Evolutionary conservation across 306 rosid species (phyloP), one percentile per base, ranked within the genome.

Genomic region (Psophocarpus tetragonolobus): DNA sequence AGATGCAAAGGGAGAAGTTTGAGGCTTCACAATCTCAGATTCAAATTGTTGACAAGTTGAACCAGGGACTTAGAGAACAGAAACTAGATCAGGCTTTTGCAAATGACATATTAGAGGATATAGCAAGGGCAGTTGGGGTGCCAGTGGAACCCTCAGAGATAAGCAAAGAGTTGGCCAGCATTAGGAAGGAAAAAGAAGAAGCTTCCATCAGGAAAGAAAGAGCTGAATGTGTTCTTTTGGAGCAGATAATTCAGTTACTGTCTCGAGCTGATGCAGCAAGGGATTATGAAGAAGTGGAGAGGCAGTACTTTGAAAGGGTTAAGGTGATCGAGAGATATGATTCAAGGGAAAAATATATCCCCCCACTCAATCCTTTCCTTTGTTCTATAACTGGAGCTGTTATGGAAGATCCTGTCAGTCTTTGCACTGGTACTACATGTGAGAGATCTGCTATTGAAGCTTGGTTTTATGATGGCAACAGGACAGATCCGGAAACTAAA

Each of bases 381-480:
- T 92, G 96, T 47, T 48, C 86, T 4, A 82, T 92, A 71, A 86
- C 77, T 8, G 60, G 75, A 60, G 77, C 78, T 6, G 91, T 92
- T 84, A 92, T 92, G 97, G 88, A 68, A 32, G 97, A 92, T 82
- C 97, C 97, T 30, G 97, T 90, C 69, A 92, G 96, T 83, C 97
- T 92, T 80, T 83, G 88, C 83, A 92, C 96, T 2, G 96, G 96
- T 32, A 92, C 96, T 51, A 90, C 97, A 53, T 92, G 94, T 69
- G 97, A 92, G 88, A 84, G 92, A 86, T 85, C 87, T 64, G 90
- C 97, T 33, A 86, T 92, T 71, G 78, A 78, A 56, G 79, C 73
- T 72, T 87, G 92, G 96, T 83, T 92, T 68, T 73, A 80, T 10
- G 51, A 72, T 58, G 94, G 92, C 5, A 12, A 78, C 8, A 82